phyloP scores from a whole-genome alignment of 2,329 filamentous ascomycete species.

The Colletotrichum truncatum region DNA sequence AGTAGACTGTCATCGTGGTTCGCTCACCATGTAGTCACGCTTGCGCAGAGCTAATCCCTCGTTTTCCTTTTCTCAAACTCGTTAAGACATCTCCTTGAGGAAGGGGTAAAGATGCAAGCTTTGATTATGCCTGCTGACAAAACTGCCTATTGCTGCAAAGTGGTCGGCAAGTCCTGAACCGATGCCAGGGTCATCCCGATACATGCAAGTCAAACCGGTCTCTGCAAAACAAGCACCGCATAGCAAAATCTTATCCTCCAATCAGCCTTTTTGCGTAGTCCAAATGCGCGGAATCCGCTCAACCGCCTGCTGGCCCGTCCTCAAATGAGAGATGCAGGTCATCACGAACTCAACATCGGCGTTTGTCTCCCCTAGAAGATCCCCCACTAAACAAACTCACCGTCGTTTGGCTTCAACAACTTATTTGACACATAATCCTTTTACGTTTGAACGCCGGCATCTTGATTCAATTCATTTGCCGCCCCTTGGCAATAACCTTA shows the following conservation, averaged over 20 bases:
- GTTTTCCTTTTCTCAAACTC: background rate
- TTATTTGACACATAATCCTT: background rate
- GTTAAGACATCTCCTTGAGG: background rate
- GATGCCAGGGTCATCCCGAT: background rate
- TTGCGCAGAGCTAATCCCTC: background rate
- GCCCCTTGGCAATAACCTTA: background rate
- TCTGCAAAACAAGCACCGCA: background rate
- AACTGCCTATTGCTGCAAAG: background rate
- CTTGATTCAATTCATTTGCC: background rate
- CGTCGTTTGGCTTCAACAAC: slow-evolving; percentile 5
- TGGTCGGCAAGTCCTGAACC: background rate
- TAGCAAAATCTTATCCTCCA: background rate
- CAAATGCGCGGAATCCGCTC: background rate
- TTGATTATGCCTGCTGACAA: background rate
- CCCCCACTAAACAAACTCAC: slow-evolving; percentile 18
- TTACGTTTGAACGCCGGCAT: background rate
- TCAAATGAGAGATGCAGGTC: background rate
- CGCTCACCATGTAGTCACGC: background rate
- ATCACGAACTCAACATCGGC: slow-evolving; percentile 3
- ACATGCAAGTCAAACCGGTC: slow-evolving; percentile 18
- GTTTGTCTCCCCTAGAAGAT: background rate
- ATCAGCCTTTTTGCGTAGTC: background rate
- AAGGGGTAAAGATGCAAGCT: background rate
- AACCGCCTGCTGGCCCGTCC: background rate
- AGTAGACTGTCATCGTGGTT: background rate